phyloP scores from a whole-genome alignment of 257 asterid genomes.

The Penstemon newberryi region DNA sequence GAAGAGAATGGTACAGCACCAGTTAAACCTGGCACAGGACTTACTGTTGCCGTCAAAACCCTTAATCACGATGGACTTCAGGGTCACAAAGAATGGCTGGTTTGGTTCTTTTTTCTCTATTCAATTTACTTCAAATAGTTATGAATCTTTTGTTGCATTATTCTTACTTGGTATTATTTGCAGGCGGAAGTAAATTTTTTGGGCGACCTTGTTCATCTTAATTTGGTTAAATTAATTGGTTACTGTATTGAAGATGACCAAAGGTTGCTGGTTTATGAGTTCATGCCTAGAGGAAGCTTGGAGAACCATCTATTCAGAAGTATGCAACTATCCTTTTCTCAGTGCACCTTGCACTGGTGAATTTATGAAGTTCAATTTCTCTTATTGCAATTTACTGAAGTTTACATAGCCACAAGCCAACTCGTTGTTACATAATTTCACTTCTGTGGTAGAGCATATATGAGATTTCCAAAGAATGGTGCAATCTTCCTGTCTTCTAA shows the following conservation, averaged over 20 bases:
- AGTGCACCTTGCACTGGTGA: constrained; percentile 20
- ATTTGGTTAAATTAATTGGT: constrained; percentile 90
- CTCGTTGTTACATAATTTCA: background rate
- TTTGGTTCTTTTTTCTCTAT: constrained; percentile 42
- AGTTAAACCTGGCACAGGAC: constrained; percentile 97
- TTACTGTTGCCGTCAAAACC: constrained; percentile 96
- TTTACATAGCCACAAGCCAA: background rate
- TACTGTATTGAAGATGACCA: constrained; percentile 98
- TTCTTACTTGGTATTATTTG: constrained; percentile 33
- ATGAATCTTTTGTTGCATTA: constrained; percentile 22
- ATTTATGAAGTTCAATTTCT: constrained; percentile 20
- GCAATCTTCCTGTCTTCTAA: constrained; percentile 20
- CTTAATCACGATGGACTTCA: constrained; percentile 95
- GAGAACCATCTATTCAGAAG: constrained; percentile 97
- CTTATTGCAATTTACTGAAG: background rate
- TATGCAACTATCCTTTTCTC: constrained; percentile 38
- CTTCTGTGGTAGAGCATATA: background rate
- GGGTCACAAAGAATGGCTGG: constrained; percentile 99
- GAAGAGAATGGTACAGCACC: constrained; percentile 99
- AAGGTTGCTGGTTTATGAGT: constrained; percentile 90
- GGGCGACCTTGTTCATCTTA: constrained; percentile 89
- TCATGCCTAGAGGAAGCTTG: constrained; percentile 99
- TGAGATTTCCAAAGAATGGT: background rate
- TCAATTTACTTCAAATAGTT: constrained; percentile 8
- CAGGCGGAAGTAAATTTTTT: constrained; percentile 97